phyloP scores from a whole-genome alignment of 306 rosid genomes.

The Carpinus fangiana region DNA sequence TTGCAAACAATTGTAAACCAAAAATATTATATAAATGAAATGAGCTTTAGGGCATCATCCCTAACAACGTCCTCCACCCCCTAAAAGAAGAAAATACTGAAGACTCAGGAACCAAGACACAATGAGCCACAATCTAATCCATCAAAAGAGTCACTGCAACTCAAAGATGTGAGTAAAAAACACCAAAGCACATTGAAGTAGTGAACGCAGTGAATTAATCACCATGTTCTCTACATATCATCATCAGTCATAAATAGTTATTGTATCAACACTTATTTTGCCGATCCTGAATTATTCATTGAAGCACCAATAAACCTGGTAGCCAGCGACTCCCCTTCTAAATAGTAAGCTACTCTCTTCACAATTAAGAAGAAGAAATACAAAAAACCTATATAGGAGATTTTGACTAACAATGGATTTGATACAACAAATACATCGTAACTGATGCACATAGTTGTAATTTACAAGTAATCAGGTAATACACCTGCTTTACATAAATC shows the following conservation, averaged over 20 bases:
- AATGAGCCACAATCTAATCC: too few species aligned
- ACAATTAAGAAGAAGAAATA: neutral
- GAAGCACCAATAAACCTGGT: neutral
- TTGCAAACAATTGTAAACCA: too few species aligned
- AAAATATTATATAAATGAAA: too few species aligned
- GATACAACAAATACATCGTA: neutral
- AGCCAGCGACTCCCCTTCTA: neutral
- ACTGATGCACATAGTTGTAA: constrained; percentile 11
- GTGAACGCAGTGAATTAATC: neutral
- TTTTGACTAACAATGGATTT: neutral
- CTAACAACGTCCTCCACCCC: too few species aligned
- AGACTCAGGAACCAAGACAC: too few species aligned
- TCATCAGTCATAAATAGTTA: neutral
- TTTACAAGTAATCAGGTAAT: constrained; percentile 24
- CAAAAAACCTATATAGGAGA: neutral
- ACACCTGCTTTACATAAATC: constrained; percentile 24
- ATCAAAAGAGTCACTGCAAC: too few species aligned
- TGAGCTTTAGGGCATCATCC: too few species aligned
- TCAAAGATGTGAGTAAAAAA: too few species aligned
- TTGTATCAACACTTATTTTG: neutral
- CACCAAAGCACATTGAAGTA: too few species aligned
- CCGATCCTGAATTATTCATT: neutral
- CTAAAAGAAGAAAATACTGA: too few species aligned
- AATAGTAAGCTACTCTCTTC: neutral
- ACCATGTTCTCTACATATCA: neutral